phyloP scores from a whole-genome alignment of 2,329 filamentous ascomycete genomes.

The Fonsecaea pedrosoi region DNA sequence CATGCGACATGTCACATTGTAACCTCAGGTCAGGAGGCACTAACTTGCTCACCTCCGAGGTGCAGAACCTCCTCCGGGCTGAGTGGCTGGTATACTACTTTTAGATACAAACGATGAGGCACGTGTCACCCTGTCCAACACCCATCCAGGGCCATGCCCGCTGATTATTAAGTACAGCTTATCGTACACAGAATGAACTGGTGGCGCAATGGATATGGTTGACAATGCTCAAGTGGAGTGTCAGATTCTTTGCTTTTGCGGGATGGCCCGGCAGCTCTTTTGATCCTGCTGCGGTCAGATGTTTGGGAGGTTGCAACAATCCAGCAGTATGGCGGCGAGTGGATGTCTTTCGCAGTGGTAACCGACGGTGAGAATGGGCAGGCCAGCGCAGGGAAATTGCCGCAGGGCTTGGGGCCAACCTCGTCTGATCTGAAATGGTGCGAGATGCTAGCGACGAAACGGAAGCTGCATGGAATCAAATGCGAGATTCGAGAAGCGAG shows the following conservation, averaged over 20 bases:
- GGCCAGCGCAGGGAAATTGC: neutral
- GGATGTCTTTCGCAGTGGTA: neutral
- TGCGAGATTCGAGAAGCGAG: conserved; percentile 18
- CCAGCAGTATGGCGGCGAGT: neutral
- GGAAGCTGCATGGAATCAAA: conserved; percentile 19
- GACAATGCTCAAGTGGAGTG: neutral
- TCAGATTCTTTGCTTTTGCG: neutral
- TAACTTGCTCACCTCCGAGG: neutral
- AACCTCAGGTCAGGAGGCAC: neutral
- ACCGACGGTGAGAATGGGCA: neutral
- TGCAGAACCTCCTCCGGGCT: neutral
- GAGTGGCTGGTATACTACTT: conserved; percentile 10
- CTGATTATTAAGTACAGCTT: neutral
- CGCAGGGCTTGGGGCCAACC: neutral
- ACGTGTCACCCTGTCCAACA: too few species aligned
- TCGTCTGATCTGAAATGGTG: conserved; percentile 6
- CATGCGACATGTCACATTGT: neutral
- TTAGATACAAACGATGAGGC: conserved; percentile 4
- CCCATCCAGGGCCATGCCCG: too few species aligned
- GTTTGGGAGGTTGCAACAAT: neutral
- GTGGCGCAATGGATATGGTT: neutral
- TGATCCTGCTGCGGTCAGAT: neutral
- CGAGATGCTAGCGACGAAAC: conserved; percentile 20
- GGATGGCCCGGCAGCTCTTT: conserved; percentile 3
- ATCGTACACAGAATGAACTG: neutral